phyloP scores from a whole-genome alignment of 192 early-diverging fungal species.

The Backusella liffmaniae region DNA sequence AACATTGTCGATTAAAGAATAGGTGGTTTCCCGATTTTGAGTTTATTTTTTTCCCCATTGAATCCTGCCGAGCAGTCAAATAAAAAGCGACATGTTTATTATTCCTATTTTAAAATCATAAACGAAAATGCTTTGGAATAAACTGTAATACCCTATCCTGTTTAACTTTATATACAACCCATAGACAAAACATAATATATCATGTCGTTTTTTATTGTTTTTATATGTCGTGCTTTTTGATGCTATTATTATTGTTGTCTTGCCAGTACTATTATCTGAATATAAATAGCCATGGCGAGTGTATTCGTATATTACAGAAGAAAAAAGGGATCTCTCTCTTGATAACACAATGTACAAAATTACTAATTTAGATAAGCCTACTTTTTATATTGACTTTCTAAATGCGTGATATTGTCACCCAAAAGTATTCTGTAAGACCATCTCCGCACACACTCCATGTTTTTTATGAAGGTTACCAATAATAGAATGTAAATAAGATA shows the following conservation, averaged over 20 bases:
- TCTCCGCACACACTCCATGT: background rate
- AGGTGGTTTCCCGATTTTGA: background rate
- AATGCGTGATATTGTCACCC: background rate
- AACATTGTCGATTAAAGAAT: conserved; percentile 29
- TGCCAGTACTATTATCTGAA: background rate
- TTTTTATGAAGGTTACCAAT: background rate
- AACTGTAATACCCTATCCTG: background rate
- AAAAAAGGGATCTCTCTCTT: background rate
- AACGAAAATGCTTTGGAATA: background rate
- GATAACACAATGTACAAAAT: background rate
- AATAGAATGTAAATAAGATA: background rate
- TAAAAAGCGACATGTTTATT: background rate
- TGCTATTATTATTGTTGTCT: background rate
- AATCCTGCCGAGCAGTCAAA: background rate
- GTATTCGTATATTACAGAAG: background rate
- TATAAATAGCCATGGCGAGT: background rate
- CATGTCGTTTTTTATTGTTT: background rate
- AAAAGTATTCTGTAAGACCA: background rate
- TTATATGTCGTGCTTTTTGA: background rate
- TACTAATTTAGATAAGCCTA: background rate
- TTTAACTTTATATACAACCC: background rate
- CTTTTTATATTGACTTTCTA: background rate
- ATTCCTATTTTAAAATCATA: conserved; percentile 5
- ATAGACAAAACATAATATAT: background rate
- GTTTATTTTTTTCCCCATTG: background rate